These are phyloP conservation scores for Colletotrichum limetticola DNA, from an alignment of 2,329 filamentous ascomycete genomes.

Conservation along the genomic window DNA sequence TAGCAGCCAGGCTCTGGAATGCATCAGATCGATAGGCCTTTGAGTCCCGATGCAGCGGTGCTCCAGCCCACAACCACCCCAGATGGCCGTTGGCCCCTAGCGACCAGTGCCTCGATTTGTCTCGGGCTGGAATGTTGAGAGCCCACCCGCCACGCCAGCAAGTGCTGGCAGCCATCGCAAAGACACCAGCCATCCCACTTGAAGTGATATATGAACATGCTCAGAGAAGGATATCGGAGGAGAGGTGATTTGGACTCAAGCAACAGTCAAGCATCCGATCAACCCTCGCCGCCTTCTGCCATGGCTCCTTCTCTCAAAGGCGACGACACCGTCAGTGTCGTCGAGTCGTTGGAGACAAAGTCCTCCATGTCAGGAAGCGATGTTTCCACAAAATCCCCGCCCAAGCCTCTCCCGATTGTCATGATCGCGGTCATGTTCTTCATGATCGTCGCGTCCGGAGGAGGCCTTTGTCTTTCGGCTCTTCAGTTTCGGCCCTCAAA, in stretches of 20 bases:
- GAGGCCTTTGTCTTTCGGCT: constrained; percentile 32
- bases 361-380: constrained; percentile 35
- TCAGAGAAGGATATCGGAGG: not conserved
- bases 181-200: constrained; percentile 9
- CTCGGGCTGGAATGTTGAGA: constrained; percentile 20
- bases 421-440: constrained; percentile 28
- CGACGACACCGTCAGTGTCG: constrained; percentile 30
- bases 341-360: constrained; percentile 35
- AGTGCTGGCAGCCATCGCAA: constrained; percentile 11
- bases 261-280: not conserved
- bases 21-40: constrained; percentile 1
- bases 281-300: not conserved
- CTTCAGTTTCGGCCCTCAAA: constrained; percentile 32
- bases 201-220: constrained; percentile 19
- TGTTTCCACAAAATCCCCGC: constrained; percentile 31
- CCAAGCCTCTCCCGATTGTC: constrained; percentile 31
- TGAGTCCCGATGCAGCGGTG: not conserved
- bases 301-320: constrained; percentile 28
- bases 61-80: not conserved
- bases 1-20: constrained; percentile 17
- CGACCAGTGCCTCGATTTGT: not conserved
- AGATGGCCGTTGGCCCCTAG: not conserved
- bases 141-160: constrained; percentile 26
- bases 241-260: not conserved
- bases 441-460: constrained; percentile 29